Evolutionary conservation across 208 protist genomes (phyloP).

Genomic region (Porcisia hertigi): DNA sequence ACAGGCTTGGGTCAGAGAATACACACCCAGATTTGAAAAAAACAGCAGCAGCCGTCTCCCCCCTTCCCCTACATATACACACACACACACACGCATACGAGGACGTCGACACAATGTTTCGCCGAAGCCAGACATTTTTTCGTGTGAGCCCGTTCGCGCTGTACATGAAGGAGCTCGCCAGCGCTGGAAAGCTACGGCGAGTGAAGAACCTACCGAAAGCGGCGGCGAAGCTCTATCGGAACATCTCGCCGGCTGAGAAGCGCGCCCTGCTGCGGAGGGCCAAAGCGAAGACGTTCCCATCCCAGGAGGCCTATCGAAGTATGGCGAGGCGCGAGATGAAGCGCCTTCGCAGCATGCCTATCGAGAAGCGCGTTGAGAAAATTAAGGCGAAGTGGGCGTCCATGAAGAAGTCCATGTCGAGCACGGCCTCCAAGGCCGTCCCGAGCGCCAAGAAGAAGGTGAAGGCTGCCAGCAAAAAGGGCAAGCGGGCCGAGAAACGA

Average conservation of each 20-base stretch:
- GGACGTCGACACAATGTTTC: slow-evolving; percentile 36
- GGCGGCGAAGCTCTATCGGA: slow-evolving; percentile 44
- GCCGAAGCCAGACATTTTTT: slow-evolving; percentile 31
- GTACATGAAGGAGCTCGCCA: slow-evolving; percentile 51
- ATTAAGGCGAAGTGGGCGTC: slow-evolving; percentile 22
- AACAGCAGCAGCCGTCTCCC: neutral
- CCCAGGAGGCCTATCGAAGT: slow-evolving; percentile 50
- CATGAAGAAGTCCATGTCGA: slow-evolving; percentile 22
- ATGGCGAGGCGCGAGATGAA: slow-evolving; percentile 55
- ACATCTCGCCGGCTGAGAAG: slow-evolving; percentile 38
- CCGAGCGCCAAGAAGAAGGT: slow-evolving; percentile 31
- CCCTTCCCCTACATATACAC: neutral
- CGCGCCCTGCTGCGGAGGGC: slow-evolving; percentile 43
- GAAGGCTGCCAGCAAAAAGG: slow-evolving; percentile 22
- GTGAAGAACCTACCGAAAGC: slow-evolving; percentile 1
- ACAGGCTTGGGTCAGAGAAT: neutral
- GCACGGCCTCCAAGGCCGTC: slow-evolving; percentile 8
- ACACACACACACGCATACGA: neutral
- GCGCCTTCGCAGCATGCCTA: slow-evolving; percentile 18
- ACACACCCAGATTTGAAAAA: neutral
- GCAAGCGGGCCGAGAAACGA: slow-evolving; percentile 26
- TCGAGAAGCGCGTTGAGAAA: slow-evolving; percentile 10
- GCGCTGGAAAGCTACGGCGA: slow-evolving; percentile 34
- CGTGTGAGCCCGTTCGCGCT: slow-evolving; percentile 64
- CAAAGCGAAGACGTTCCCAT: slow-evolving; percentile 33